phyloP scores from a whole-genome alignment of 805 yeast species.

The Pichia phayaonensis region DNA sequence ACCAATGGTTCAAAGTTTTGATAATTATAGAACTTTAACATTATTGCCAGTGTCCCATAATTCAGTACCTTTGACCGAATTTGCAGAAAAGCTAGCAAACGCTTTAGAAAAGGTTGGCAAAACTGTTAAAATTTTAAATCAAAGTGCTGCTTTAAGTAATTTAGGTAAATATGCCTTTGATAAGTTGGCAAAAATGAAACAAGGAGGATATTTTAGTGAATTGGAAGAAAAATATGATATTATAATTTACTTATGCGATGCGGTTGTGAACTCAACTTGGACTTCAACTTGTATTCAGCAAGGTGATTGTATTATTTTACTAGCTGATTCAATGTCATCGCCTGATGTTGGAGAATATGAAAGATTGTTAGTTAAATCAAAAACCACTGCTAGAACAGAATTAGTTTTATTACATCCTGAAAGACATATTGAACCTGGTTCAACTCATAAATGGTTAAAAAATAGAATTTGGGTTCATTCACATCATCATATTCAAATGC shows the following conservation, averaged over 20 bases:
- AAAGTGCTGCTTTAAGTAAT: conserved; percentile 69
- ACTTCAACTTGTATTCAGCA: conserved; percentile 87
- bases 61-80: conserved; percentile 70
- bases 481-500: conserved; percentile 86
- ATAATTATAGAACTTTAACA: conserved; percentile 74
- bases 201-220: conserved; percentile 84
- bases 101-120: conserved; percentile 69
- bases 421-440: conserved; percentile 73
- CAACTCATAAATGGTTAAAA: conserved; percentile 78
- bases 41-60: conserved; percentile 73
- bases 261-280: conserved; percentile 80
- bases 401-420: conserved; percentile 80
- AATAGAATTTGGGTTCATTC: conserved; percentile 85
- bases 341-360: conserved; percentile 85
- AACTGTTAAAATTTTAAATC: conserved; percentile 72
- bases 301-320: conserved; percentile 85
- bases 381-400: conserved; percentile 83
- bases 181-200: conserved; percentile 73
- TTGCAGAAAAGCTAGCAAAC: conserved; percentile 65
- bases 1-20: conserved; percentile 28
- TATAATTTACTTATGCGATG: conserved; percentile 85
- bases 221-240: conserved; percentile 84
- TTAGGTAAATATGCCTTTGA: conserved; percentile 92
- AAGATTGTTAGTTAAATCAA: conserved; percentile 59
- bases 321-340: conserved; percentile 75